Base-by-base conservation (phyloP, 1,284 basidiomycete genomes). In the Blastosporella zonata region DNA sequence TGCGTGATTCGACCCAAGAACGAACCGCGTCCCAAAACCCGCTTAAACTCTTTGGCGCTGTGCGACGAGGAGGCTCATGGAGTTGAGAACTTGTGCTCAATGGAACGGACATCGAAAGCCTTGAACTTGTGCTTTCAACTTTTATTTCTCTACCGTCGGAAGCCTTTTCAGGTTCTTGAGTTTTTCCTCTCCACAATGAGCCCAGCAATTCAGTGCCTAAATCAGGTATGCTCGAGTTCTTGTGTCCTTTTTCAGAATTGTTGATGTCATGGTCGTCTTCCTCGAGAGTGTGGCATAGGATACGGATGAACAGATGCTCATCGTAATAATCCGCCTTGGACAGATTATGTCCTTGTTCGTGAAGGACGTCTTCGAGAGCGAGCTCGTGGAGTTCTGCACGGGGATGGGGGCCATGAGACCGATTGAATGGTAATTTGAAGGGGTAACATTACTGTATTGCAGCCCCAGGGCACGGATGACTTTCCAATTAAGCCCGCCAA, bases 241-340 rank as follows among this genome's bases (percentile, higher is more conserved):
- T 17, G 13, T 25, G 38, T 27, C 23, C 7, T 17, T 46, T 33
- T 12, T 10, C 35, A 18, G 28, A 15, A 15, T 29, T 20, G 21
- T 42, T 65, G 2, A 6, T 5, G 9, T 27, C 25, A 27, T 9
- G 25, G 25, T 67, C 64, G 2, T 63, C 55, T n/a, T 62, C 52
- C 20, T 60, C 66, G 28, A 83, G 66, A 9, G 74, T 72, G 53
- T 87, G 83, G 48, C 75, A 78, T 12, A 87, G 69, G 29, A 84
- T 61, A 31, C 79, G 79, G 15, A 87, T 65, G 67, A 87, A 88
- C n/a, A 88, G 70, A 58, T 87, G 84, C 46, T 78, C 71, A 6
- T 67, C 64, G 62, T 84, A 88, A 60, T 87, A 88, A 56, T 87
- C 84, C 4, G 74, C 77, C 61, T 88, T 88, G 6, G 82, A 84